Conservation (phyloP, 805 yeast species). For the Grigorovia jiainica region DNA sequence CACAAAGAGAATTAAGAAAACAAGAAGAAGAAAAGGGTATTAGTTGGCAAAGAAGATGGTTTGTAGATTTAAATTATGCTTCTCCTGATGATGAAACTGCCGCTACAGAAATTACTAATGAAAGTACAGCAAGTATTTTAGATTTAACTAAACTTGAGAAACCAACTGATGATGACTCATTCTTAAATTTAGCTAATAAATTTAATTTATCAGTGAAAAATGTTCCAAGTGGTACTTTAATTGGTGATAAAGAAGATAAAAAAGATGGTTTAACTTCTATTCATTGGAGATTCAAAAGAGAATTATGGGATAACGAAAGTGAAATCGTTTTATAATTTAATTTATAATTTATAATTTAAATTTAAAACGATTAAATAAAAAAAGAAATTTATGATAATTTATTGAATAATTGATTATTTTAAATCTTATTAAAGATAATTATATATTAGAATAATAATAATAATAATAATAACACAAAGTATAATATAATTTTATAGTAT, state of each 20-base stretch:
- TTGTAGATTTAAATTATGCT: constrained; percentile 41
- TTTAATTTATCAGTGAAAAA: constrained; percentile 53
- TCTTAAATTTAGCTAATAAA: constrained; percentile 35
- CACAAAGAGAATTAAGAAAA: constrained; percentile 76
- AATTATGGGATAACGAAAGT: constrained; percentile 48
- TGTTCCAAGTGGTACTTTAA: constrained; percentile 58
- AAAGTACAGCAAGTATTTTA: neutral
- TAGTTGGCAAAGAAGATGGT: constrained; percentile 81
- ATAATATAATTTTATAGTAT: too few relatives aligned
- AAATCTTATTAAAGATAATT: too few relatives aligned
- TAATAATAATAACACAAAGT: too few relatives aligned
- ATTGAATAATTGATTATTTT: too few relatives aligned
- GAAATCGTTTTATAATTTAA: constrained; percentile 39
- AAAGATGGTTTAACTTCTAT: constrained; percentile 33
- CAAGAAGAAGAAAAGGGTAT: constrained; percentile 57
- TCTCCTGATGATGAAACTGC: constrained; percentile 14
- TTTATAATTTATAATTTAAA: constrained; percentile 11
- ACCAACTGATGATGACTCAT: constrained; percentile 30
- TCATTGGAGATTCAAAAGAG: constrained; percentile 66
- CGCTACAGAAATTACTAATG: constrained; percentile 9
- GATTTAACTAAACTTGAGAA: constrained; percentile 9
- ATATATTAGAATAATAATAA: too few relatives aligned
- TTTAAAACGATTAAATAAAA: too few relatives aligned
- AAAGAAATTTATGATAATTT: too few relatives aligned
- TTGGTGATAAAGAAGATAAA: constrained; percentile 49